Percentiles rank a stretch among this genome's conserved stretches.
phyloP scores from a whole-genome alignment of 768 basidiomycete genomes.

The Termitomyces sp. region DNA sequence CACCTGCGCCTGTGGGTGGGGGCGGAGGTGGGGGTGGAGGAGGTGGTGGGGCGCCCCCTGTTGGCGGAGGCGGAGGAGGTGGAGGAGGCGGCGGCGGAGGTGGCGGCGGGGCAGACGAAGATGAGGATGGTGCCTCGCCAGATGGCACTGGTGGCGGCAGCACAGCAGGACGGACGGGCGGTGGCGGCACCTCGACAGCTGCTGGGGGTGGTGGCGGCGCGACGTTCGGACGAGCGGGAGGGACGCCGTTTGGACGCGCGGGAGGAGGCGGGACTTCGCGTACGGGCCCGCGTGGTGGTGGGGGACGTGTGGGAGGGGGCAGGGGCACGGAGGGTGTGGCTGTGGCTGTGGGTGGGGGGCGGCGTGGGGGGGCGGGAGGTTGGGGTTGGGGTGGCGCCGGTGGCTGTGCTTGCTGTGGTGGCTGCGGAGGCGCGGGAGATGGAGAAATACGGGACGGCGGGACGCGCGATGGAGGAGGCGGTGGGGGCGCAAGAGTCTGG shows the following conservation, averaged over 20 bases:
- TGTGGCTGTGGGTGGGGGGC: not conserved
- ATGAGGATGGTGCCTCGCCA: slow-evolving; percentile 4
- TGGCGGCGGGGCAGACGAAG: slow-evolving; percentile 30
- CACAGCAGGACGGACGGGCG: slow-evolving; percentile 15
- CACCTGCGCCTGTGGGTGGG: slow-evolving; percentile 21
- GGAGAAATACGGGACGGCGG: slow-evolving; percentile 20
- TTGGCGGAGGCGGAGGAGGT: slow-evolving; percentile 15
- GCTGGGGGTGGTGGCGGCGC: slow-evolving; percentile 18
- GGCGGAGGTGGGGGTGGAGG: slow-evolving; percentile 41
- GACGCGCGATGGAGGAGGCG: slow-evolving; percentile 17
- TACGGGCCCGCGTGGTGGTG: slow-evolving; percentile 16
- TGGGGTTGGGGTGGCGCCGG: slow-evolving; percentile 14
- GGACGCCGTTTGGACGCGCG: not conserved
- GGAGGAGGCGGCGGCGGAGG: slow-evolving; percentile 29
- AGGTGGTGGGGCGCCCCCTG: slow-evolving; percentile 37
- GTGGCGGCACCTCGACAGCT: slow-evolving; percentile 5
- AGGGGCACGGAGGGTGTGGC: slow-evolving; percentile 16
- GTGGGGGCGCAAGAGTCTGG: not conserved
- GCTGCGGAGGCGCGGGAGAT: slow-evolving; percentile 8
- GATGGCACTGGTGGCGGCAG: slow-evolving; percentile 22
- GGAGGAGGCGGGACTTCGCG: slow-evolving; percentile 19
- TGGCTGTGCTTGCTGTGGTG: slow-evolving; percentile 13
- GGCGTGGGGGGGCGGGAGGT: slow-evolving; percentile 13
- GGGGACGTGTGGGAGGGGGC: slow-evolving; percentile 18
- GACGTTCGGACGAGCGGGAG: slow-evolving; percentile 10